These are phyloP conservation scores for Thalassiosira delicatula DNA, from an alignment of 352 stramenopile genomes.

Conservation along the genomic window DNA sequence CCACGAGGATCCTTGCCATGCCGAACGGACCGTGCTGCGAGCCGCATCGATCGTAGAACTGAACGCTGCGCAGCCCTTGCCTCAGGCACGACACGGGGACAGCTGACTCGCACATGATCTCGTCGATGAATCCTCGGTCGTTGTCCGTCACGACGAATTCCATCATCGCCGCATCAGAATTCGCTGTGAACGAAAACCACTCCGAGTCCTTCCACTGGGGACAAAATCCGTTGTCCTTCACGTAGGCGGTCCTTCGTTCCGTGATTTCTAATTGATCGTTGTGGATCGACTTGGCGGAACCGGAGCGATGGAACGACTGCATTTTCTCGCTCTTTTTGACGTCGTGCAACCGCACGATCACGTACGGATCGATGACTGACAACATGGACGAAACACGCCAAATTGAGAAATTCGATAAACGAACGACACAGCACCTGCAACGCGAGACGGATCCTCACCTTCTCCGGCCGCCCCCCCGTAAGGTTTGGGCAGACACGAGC, in stretches of 20 bases:
- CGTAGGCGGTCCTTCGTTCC: conserved; percentile 38
- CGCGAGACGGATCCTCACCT: no score
- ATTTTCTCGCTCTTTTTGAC: conserved; percentile 31
- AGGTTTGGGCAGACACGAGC: conserved; percentile 55
- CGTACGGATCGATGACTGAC: conserved; percentile 56
- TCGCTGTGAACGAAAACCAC: conserved; percentile 42
- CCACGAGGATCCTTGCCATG: conserved; percentile 65
- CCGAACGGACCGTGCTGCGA: conserved; percentile 61
- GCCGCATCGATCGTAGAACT: conserved; percentile 60
- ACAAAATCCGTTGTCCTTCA: conserved; percentile 66
- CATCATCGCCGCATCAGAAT: conserved; percentile 48
- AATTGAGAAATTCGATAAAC: no score
- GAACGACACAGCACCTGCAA: no score
- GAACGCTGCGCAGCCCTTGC: conserved; percentile 66
- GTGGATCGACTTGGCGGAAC: no score
- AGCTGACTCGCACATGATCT: conserved; percentile 35
- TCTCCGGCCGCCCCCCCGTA: conserved; percentile 50
- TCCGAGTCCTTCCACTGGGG: conserved; percentile 47
- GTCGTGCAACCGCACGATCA: conserved; percentile 56
- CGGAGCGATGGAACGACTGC: no score
- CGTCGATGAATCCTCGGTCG: conserved; percentile 46
- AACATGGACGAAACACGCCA: background rate
- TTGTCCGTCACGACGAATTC: conserved; percentile 38
- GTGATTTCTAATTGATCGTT: no score
- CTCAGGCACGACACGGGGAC: conserved; percentile 64